Evolutionary conservation across 2,329 filamentous ascomycete genomes (phyloP).

Genomic region (Mycosphaerella sp.): DNA sequence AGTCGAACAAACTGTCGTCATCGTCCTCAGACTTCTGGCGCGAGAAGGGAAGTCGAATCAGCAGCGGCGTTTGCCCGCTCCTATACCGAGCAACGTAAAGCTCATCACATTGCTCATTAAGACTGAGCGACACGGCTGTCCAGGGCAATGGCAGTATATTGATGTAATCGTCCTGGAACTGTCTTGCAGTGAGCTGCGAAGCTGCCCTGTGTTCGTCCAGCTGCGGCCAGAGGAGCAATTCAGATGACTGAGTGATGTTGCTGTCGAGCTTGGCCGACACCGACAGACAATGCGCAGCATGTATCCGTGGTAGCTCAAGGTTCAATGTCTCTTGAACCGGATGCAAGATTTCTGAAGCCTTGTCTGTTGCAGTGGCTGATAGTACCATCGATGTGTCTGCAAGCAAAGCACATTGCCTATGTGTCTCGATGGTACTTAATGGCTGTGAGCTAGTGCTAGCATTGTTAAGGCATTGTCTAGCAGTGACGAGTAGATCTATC

Average conservation of each 20-base stretch:
- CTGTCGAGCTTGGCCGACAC: constrained; percentile 48
- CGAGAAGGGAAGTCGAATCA: constrained; percentile 77
- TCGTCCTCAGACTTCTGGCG: constrained; percentile 74
- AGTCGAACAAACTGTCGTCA: constrained; percentile 76
- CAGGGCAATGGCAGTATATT: constrained; percentile 77
- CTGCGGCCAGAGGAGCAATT: constrained; percentile 38
- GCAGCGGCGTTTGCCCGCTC: constrained; percentile 68
- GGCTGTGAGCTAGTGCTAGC: background rate
- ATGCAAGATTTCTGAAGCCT: constrained; percentile 42
- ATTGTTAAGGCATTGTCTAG: constrained; percentile 17
- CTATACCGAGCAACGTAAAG: constrained; percentile 84
- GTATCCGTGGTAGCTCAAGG: constrained; percentile 63
- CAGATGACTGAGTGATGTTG: constrained; percentile 34
- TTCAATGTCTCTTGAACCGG: constrained; percentile 41
- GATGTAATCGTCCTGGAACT: constrained; percentile 73
- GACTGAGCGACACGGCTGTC: constrained; percentile 77
- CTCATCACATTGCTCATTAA: constrained; percentile 77
- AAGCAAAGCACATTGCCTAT: constrained; percentile 54
- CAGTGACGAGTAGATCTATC: constrained; percentile 14
- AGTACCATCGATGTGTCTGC: constrained; percentile 61
- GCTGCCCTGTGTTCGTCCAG: constrained; percentile 17
- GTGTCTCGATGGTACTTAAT: constrained; percentile 17
- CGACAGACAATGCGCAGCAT: constrained; percentile 63
- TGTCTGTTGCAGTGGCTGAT: constrained; percentile 51
- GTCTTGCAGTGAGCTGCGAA: constrained; percentile 28